Conservation (phyloP, 2,329 filamentous ascomycete genomes). For the Aureobasidium sp. region DNA sequence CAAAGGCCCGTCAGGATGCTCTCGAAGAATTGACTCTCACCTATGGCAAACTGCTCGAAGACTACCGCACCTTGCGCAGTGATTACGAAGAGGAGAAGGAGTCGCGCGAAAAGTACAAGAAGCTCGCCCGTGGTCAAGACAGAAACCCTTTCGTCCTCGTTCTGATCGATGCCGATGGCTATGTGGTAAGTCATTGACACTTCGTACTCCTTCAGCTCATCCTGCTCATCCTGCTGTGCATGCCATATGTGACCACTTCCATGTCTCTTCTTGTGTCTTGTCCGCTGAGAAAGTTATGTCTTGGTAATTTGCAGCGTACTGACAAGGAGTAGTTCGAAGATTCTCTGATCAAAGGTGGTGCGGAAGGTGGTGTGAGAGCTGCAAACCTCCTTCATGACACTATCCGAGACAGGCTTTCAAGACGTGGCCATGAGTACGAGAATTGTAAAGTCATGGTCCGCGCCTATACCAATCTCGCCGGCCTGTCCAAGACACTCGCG, state of each 20-base stretch:
- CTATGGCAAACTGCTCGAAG: slow-evolving; percentile 41
- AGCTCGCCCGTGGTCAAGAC: slow-evolving; percentile 38
- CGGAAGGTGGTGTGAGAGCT: slow-evolving; percentile 48
- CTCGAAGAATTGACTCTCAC: slow-evolving; percentile 30
- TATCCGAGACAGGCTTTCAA: slow-evolving; percentile 39
- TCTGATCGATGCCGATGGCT: slow-evolving; percentile 55
- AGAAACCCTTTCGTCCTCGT: slow-evolving; percentile 53
- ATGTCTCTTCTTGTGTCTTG: slow-evolving; percentile 16
- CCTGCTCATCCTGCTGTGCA: neutral
- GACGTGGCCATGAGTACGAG: slow-evolving; percentile 40
- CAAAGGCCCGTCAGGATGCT: slow-evolving; percentile 19
- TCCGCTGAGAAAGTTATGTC: neutral
- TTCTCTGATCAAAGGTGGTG: slow-evolving; percentile 22
- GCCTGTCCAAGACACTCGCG: slow-evolving; percentile 39
- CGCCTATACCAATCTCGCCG: slow-evolving; percentile 40
- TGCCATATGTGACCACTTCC: neutral
- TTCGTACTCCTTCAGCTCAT: neutral
- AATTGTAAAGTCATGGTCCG: slow-evolving; percentile 43
- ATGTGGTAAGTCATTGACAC: slow-evolving; percentile 22
- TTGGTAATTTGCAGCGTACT: neutral
- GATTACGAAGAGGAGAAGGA: slow-evolving; percentile 51
- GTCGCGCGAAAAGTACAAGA: slow-evolving; percentile 47
- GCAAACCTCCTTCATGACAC: slow-evolving; percentile 46
- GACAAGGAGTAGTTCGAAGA: slow-evolving; percentile 22
- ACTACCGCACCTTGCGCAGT: slow-evolving; percentile 48